Base-by-base conservation (phyloP, 2,329 filamentous ascomycete species). In the Didymellaceae sp. region DNA sequence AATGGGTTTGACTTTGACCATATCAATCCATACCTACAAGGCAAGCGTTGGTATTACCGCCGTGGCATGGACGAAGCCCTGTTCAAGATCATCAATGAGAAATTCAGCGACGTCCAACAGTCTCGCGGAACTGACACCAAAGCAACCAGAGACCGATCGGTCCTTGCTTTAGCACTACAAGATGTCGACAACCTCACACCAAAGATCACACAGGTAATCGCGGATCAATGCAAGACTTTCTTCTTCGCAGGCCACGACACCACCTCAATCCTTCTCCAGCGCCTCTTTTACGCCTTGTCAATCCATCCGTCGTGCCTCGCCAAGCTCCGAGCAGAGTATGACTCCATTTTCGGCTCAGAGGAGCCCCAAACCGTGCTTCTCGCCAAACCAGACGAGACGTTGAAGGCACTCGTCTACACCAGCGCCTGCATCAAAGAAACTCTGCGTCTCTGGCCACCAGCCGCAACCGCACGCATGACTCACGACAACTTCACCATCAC, bases 371-470 rank as follows among this genome's bases (percentile, higher is more conserved):
- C 68, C 1, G 63, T 71, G 5, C 71, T 84, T 37, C 64, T 71
- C 24, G 58, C 72, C 2, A 71, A 77, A 24, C 77, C 80, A 0
- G 69, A 75, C 17, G 69, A 81, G 2, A 74, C 83, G 14, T 79
- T 81, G 63, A 73, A 77, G 53, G 56, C 54, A 8, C 73, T 85
- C 20, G 71, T 75, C 1, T 84, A 82, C 62, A 82, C 81, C 4
- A 70, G 72, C 5, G 82, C 81, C 5, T 76, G 81, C 18, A 77
- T 83, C 54, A 81, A 81, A 53, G 82, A 85, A 65, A 75, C 77
- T 1, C 70, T 85, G 6, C 76, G 82, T 6, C 65, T 85, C 8
- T 82, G 78, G 63, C 79, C 82, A 0, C 78, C 81, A 0, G 81
- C 68, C 0, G 76, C 68, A 3, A 74, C 75, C 2, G 72, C 79